phyloP scores from a whole-genome alignment of 1,139 yeast species.

The Sporopachydermia cereana region DNA sequence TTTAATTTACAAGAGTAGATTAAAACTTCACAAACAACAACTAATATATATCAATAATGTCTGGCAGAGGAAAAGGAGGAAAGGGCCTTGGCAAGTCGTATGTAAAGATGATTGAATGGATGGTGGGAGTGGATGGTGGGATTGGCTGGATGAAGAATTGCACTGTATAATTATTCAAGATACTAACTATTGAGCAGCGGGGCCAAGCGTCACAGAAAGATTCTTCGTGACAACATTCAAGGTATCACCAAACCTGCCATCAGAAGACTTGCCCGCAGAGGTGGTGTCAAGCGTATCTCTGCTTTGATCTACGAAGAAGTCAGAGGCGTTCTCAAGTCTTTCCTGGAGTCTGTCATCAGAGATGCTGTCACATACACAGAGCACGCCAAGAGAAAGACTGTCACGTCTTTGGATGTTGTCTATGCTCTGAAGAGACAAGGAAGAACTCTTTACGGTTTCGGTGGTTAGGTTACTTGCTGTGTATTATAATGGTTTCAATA shows the following conservation, averaged over 20 bases:
- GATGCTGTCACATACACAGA: slow-evolving; percentile 99
- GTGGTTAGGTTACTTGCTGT: slow-evolving; percentile 52
- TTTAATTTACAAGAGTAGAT: not conserved
- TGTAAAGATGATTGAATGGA: not conserved
- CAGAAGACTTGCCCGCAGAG: slow-evolving; percentile 99
- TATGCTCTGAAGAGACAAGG: slow-evolving; percentile 99
- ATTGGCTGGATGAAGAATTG: no score
- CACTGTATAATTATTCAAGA: no score
- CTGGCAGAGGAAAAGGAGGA: slow-evolving; percentile 99
- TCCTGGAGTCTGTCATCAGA: slow-evolving; percentile 95
- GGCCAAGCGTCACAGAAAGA: slow-evolving; percentile 99
- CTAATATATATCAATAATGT: slow-evolving; percentile 43
- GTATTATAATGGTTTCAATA: slow-evolving; percentile 10
- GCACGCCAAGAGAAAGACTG: slow-evolving; percentile 99
- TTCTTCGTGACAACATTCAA: slow-evolving; percentile 97
- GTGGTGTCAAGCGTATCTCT: slow-evolving; percentile 99
- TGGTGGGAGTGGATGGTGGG: not conserved
- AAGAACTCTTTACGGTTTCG: slow-evolving; percentile 99
- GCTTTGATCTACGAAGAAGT: slow-evolving; percentile 98
- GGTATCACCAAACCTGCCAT: slow-evolving; percentile 99
- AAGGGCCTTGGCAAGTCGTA: slow-evolving; percentile 91
- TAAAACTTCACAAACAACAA: slow-evolving; percentile 7
- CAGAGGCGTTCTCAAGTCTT: slow-evolving; percentile 90
- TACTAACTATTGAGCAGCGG: slow-evolving; percentile 36
- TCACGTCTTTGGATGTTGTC: slow-evolving; percentile 95